Evolutionary conservation across 139 green algal species (phyloP).

Genomic region (Coelastrella sp.): DNA sequence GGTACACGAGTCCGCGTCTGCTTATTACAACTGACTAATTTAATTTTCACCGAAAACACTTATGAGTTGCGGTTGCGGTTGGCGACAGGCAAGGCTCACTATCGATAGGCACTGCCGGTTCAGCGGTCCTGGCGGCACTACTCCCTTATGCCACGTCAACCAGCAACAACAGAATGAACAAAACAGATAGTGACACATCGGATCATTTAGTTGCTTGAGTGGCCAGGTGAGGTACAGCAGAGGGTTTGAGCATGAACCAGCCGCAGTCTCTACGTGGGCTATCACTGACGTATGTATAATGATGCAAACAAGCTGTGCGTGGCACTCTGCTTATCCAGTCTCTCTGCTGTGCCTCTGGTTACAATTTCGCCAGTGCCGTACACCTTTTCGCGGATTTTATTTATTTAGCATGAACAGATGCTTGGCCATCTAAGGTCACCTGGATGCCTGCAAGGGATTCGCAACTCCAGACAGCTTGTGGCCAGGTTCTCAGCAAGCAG

Average conservation of each 20-base stretch:
- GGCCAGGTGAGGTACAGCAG: neutral
- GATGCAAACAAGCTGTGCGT: no score
- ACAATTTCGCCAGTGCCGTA: neutral
- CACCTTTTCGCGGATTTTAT: neutral
- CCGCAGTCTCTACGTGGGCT: neutral
- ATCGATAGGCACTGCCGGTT: neutral
- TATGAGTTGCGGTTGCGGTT: no score
- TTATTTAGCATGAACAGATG: neutral
- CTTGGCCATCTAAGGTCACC: constrained; percentile 12
- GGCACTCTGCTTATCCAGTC: neutral
- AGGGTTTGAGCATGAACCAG: neutral
- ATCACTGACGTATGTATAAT: no score
- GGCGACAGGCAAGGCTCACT: no score
- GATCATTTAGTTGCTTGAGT: neutral
- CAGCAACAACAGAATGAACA: neutral
- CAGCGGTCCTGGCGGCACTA: neutral
- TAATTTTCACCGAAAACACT: no score
- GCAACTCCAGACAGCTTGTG: neutral
- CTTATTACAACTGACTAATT: no score
- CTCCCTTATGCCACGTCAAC: neutral
- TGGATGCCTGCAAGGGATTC: constrained; percentile 3
- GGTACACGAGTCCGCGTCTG: no score
- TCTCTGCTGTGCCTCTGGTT: neutral
- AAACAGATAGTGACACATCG: neutral
- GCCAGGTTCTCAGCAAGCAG: neutral